Evolutionary conservation across 2,329 filamentous ascomycete species (phyloP), one percentile per base, ranked within the genome.

Genomic region (Rhynchosporium secalis): DNA sequence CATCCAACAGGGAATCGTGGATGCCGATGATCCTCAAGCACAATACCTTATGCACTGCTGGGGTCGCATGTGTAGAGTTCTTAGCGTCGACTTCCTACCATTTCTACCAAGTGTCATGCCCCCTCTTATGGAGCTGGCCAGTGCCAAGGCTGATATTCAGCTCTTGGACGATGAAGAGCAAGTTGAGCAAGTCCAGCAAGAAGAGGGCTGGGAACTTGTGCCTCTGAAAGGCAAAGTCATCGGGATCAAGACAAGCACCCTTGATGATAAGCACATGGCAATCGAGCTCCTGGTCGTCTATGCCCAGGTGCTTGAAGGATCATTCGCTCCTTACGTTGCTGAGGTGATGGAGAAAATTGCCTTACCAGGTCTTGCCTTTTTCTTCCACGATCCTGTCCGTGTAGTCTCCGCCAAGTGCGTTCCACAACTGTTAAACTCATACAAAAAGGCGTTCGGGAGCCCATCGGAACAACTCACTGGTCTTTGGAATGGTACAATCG

Each of bases 231-330:
- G 95, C 68, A 98, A 98, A 80, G 91, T 96, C 77, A 97, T 99
- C 72, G 95, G 95, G 67, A 99, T 99, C 79, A 92, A 93, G 79
- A 99, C 95, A 7, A 96, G 92, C 75, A 91, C 90, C 9, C 88
- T 99, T 76, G 95, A 99, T 72, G 95, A 99, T 78, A 99, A 99
- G 81, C 93, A 98, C 76, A 97, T 96, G 85, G 95, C 95, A n/a
- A 98, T 99, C 68, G 95, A 99, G 78, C 86, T 99, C 58, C 89
- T 99, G 64, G 93, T 96, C 52, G 94, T 99, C 65, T 99, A 99
- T 73, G 94, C 95, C 1, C 92, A 97, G 75, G 93, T 96, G 31
- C 83, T 99, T n/a, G 92, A 97, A 75, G 92, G 84, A 28, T 86
- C 90, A 36, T 99, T 99, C 74, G 92, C 95, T 59, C 91, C 91